phyloP scores from a whole-genome alignment of 2,329 filamentous ascomycete genomes.

The Cercospora zeina region DNA sequence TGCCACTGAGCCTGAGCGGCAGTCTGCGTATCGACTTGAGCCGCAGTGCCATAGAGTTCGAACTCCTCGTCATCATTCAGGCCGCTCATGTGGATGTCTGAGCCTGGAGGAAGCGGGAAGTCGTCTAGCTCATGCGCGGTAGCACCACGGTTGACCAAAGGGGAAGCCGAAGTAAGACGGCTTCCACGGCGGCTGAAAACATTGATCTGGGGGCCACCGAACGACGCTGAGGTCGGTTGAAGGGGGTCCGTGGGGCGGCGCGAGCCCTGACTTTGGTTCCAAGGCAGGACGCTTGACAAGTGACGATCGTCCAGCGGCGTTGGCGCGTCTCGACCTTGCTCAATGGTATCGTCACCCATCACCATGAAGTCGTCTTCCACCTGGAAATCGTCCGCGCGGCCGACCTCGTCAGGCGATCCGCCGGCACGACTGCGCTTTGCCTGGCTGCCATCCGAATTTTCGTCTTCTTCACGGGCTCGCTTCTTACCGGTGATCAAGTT shows the following conservation, averaged over 20 bases:
- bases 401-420: constrained; percentile 40
- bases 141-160: constrained; percentile 55
- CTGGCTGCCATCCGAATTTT: constrained; percentile 29
- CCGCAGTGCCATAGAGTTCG: constrained; percentile 49
- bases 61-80: constrained; percentile 43
- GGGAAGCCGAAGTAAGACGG: constrained; percentile 61
- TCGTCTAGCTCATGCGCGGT: constrained; percentile 24
- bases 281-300: constrained; percentile 64
- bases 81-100: constrained; percentile 22
- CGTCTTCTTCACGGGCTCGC: constrained; percentile 32
- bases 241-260: constrained; percentile 45
- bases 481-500: constrained; percentile 33
- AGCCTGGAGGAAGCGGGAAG: constrained; percentile 18
- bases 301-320: constrained; percentile 63
- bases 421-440: constrained; percentile 37
- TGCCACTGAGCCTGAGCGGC: constrained; percentile 53
- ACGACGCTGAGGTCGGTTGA: constrained; percentile 35
- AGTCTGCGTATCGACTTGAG: constrained; percentile 53
- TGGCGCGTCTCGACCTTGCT: constrained; percentile 69
- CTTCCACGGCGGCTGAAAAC: constrained; percentile 49
- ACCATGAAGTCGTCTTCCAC: constrained; percentile 24
- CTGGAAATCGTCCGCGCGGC: constrained; percentile 34
- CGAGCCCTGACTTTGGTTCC: constrained; percentile 55
- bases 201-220: constrained; percentile 30
- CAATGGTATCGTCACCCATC: constrained; percentile 52